Percentiles rank a stretch among this genome's conserved stretches.
These are phyloP conservation scores for Penicillium digitatum DNA, from an alignment of 2,329 filamentous ascomycete species.

Conservation along the genomic window DNA sequence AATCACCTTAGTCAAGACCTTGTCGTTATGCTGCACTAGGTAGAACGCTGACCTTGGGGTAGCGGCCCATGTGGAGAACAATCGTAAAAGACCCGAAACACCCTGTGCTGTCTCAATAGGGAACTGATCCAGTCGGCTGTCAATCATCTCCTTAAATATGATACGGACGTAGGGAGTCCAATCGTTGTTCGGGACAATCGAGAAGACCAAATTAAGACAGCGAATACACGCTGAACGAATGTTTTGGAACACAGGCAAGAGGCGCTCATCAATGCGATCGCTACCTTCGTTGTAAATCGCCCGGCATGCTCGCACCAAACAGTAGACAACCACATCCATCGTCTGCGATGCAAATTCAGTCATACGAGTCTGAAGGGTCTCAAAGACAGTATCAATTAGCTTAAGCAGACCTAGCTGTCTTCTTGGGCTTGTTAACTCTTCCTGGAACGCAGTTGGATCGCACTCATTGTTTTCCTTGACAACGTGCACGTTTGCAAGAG, in stretches of 20 bases:
- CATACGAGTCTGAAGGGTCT: conserved; percentile 73
- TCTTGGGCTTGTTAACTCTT: conserved; percentile 61
- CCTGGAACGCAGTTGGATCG: conserved; percentile 52
- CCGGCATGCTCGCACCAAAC: conserved; percentile 66
- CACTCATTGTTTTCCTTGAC: conserved; percentile 48
- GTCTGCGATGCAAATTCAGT: conserved; percentile 64
- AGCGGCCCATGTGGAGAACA: conserved; percentile 77
- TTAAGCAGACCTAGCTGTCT: conserved; percentile 90
- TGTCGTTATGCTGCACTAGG: conserved; percentile 58
- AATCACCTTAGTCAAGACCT: conserved; percentile 65
- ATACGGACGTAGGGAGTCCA: conserved; percentile 68
- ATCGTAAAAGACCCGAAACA: conserved; percentile 73
- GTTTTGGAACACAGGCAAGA: conserved; percentile 41
- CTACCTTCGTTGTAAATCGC: conserved; percentile 37
- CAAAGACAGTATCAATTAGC: conserved; percentile 83
- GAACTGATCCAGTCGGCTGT: conserved; percentile 72
- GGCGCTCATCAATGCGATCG: conserved; percentile 30
- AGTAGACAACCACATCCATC: conserved; percentile 75
- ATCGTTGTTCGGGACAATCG: conserved; percentile 64
- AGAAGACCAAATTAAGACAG: conserved; percentile 74
- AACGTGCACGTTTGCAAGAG: conserved; percentile 60
- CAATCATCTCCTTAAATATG: conserved; percentile 71
- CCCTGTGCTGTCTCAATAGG: conserved; percentile 84
- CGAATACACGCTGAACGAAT: conserved; percentile 65
- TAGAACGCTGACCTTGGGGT: conserved; percentile 64